phyloP scores from a whole-genome alignment of 257 asterid species.

The Oldenlandia corymbosa region DNA sequence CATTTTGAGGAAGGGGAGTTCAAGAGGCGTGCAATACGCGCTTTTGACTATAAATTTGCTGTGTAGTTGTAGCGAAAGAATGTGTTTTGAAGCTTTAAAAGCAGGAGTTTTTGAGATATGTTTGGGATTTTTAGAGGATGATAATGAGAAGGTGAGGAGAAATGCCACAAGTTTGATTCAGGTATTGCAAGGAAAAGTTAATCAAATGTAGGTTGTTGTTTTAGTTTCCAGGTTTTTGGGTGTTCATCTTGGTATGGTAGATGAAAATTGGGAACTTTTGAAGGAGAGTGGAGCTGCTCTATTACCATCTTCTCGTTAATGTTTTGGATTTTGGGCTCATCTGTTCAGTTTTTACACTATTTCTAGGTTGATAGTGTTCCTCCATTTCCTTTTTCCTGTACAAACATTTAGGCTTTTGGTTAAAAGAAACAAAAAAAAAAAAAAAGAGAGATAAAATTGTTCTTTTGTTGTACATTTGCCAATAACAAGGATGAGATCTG shows the following conservation, averaged over 20 bases:
- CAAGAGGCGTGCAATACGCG: slow-evolving; percentile 79
- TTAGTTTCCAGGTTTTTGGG: slow-evolving; percentile 18
- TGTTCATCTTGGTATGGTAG: slow-evolving; percentile 2
- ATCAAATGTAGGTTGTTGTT: slow-evolving; percentile 6
- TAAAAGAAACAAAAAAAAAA: background rate
- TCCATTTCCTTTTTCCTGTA: slow-evolving; percentile 2
- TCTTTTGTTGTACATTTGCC: slow-evolving; percentile 12
- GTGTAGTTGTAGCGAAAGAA: slow-evolving; percentile 52
- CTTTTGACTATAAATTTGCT: slow-evolving; percentile 56
- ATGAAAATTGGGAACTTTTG: slow-evolving; percentile 9
- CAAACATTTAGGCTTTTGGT: slow-evolving; percentile 17
- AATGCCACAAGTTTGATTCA: slow-evolving; percentile 66
- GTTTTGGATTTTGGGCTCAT: background rate
- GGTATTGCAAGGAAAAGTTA: slow-evolving; percentile 60
- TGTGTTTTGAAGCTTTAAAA: slow-evolving; percentile 43
- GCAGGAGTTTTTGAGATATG: slow-evolving; percentile 64
- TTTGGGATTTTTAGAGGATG: slow-evolving; percentile 68
- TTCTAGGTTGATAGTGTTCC: slow-evolving; percentile 1
- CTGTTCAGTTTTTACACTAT: background rate
- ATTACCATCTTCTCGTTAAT: background rate
- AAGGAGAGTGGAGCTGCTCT: slow-evolving; percentile 6
- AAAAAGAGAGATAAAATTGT: background rate
- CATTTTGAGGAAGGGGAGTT: slow-evolving; percentile 63
- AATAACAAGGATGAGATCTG: slow-evolving; percentile 11
- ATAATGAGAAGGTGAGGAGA: slow-evolving; percentile 76